phyloP scores from a whole-genome alignment of 2,329 filamentous ascomycete species.

The Pyrenophora seminiperda region DNA sequence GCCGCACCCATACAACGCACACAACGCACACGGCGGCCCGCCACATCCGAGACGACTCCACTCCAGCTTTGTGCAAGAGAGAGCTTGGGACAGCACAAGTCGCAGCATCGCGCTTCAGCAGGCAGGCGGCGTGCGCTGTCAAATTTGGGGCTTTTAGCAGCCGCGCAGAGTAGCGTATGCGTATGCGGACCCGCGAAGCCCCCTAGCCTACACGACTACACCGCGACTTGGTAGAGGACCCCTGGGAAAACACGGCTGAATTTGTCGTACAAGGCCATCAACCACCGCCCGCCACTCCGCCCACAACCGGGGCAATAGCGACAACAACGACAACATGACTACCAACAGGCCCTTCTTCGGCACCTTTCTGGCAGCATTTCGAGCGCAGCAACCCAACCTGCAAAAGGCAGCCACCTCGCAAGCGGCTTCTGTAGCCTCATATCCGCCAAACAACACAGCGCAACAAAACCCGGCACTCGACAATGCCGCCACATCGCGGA shows the following conservation, averaged over 20 bases:
- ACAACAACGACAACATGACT: constrained; percentile 56
- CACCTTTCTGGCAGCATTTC: constrained; percentile 70
- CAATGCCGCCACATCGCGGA: constrained; percentile 49
- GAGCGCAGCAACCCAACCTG: constrained; percentile 66
- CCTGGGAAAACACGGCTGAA: constrained; percentile 2
- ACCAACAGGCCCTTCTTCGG: constrained; percentile 70
- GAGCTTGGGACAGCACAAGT: constrained; percentile 1
- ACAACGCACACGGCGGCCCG: constrained; percentile 6
- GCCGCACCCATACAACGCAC: constrained; percentile 12
- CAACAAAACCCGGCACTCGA: constrained; percentile 47
- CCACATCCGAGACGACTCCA: background rate
- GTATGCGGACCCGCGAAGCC: constrained; percentile 1
- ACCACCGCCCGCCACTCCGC: constrained; percentile 24
- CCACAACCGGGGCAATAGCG: constrained; percentile 7
- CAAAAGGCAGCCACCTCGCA: constrained; percentile 60
- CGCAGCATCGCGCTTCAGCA: background rate
- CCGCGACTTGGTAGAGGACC: constrained; percentile 1
- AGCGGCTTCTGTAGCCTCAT: constrained; percentile 45
- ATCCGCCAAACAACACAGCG: constrained; percentile 42
- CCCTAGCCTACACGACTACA: constrained; percentile 7
- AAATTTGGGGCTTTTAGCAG: background rate
- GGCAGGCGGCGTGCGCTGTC: background rate
- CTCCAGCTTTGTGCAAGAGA: background rate
- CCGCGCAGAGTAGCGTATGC: constrained; percentile 5
- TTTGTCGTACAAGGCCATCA: constrained; percentile 40